phyloP scores from a whole-genome alignment of 495 filamentous ascomycete genomes.

The Neurospora sp. region DNA sequence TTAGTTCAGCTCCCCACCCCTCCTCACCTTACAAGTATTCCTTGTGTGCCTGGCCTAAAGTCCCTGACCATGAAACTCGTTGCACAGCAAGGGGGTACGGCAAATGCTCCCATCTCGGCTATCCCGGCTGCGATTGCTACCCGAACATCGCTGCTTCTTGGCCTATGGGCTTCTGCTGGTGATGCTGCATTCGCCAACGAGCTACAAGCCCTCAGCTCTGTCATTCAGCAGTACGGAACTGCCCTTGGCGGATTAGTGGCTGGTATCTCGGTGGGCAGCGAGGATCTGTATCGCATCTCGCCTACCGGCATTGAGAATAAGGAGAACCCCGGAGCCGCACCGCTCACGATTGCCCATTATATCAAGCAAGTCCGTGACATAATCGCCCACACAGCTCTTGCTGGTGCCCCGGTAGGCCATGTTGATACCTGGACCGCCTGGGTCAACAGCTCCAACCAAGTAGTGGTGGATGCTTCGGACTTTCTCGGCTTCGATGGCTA shows the following conservation, averaged over 20 bases:
- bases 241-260: conserved; percentile 54
- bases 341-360: conserved; percentile 50
- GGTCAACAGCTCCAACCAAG: conserved; percentile 61
- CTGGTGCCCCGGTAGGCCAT: conserved; percentile 57
- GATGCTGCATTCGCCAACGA: conserved; percentile 55
- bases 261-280: conserved; percentile 84
- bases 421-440: conserved; percentile 90
- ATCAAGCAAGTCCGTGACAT: conserved; percentile 52
- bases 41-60: not conserved
- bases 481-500: conserved; percentile 71
- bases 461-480: conserved; percentile 60
- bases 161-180: conserved; percentile 67
- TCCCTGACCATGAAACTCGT: not conserved
- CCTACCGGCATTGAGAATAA: conserved; percentile 35
- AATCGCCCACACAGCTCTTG: conserved; percentile 49
- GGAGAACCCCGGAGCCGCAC: conserved; percentile 41
- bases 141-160: conserved; percentile 62
- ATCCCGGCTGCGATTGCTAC: conserved; percentile 73
- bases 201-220: conserved; percentile 52
- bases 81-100: conserved; percentile 36
- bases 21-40: not conserved
- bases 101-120: conserved; percentile 50
- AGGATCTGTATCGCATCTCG: conserved; percentile 80
- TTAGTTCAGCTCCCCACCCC: conserved; percentile 11
- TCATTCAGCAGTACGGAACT: conserved; percentile 52